Percentiles rank a stretch among this genome's conserved stretches.
Conservation (phyloP, 148 eudicot genomes). For the Chenopodium formosanum region DNA sequence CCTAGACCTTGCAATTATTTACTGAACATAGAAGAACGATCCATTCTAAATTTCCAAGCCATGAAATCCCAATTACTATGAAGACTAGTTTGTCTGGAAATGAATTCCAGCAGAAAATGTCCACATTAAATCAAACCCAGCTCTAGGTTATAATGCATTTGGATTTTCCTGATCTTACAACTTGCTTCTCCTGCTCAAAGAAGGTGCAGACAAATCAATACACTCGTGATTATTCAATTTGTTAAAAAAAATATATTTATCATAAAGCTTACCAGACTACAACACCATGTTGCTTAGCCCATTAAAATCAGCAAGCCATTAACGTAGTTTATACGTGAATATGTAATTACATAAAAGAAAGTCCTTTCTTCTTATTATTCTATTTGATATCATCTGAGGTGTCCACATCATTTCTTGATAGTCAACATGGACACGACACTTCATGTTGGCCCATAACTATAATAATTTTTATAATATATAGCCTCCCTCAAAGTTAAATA, state of each 20-base stretch:
- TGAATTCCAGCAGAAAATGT: background rate
- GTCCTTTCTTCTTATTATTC: background rate
- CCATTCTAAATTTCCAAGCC: background rate
- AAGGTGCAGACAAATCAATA: background rate
- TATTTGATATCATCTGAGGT: no score
- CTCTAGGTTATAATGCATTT: no score
- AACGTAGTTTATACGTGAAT: background rate
- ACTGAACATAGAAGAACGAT: background rate
- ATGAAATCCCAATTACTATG: background rate
- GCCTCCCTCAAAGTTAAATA: background rate
- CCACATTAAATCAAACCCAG: background rate
- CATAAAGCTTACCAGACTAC: no score
- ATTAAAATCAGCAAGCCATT: background rate
- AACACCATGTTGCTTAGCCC: background rate
- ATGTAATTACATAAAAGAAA: background rate
- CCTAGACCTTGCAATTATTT: background rate
- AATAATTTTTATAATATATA: no score
- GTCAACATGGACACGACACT: no score
- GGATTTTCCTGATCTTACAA: background rate
- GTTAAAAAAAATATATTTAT: no score
- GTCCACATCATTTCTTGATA: no score
- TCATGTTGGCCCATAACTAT: no score
- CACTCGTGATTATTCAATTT: background rate
- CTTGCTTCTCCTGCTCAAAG: background rate
- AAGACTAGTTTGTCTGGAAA: background rate